Conservation (phyloP, 2,329 filamentous ascomycete genomes). For the Nothophaeocryptopus gaeumannii region DNA sequence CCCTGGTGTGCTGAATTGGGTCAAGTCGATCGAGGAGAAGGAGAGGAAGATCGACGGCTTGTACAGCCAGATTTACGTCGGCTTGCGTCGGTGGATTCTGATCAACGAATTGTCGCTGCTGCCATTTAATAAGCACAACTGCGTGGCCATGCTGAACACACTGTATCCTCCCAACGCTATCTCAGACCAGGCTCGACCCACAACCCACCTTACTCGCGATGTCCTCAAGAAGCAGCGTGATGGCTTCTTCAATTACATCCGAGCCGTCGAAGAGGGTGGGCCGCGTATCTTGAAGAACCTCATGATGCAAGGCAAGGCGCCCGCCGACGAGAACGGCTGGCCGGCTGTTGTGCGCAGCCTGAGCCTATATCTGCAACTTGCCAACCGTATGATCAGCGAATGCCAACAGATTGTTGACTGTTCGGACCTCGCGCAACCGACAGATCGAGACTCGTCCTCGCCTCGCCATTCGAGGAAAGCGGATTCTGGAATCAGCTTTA, state of each 20-base stretch:
- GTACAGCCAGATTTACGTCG: constrained; percentile 62
- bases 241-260: constrained; percentile 62
- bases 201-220: constrained; percentile 50
- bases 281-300: constrained; percentile 52
- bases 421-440: constrained; percentile 34
- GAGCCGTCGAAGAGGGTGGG: constrained; percentile 56
- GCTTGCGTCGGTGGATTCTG: constrained; percentile 62
- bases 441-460: constrained; percentile 15
- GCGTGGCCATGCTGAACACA: constrained; percentile 66
- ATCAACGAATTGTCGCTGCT: constrained; percentile 63
- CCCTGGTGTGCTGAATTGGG: constrained; percentile 57
- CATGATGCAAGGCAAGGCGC: constrained; percentile 52
- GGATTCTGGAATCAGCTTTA: constrained; percentile 64
- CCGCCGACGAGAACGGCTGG: constrained; percentile 58
- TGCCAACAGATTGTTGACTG: constrained; percentile 51
- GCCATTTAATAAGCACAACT: constrained; percentile 64
- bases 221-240: constrained; percentile 58
- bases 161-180: constrained; percentile 58
- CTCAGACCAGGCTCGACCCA: constrained; percentile 41
- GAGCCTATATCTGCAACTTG: constrained; percentile 57
- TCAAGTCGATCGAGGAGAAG: constrained; percentile 43
- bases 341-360: constrained; percentile 46
- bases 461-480: constrained; percentile 52
- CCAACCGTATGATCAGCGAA: constrained; percentile 62
- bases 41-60: constrained; percentile 52